phyloP scores from a whole-genome alignment of 1,139 yeast genomes.

The Hansenula sp. region DNA sequence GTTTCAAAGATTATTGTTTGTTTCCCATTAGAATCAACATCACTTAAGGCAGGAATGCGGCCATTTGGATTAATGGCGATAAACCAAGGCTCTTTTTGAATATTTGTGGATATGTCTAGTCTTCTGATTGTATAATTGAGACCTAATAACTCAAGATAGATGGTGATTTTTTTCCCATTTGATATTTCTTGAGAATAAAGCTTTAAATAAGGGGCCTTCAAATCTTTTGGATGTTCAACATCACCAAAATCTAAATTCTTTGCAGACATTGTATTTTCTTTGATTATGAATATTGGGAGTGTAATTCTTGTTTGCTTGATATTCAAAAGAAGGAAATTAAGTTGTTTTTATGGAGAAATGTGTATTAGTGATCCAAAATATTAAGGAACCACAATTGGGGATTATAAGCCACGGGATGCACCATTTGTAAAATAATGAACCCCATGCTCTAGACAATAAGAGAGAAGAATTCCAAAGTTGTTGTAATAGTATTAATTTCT shows the following conservation, averaged over 20 bases:
- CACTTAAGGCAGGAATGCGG: conserved; percentile 53
- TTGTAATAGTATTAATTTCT: no score
- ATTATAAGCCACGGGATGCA: no score
- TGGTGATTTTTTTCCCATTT: conserved; percentile 49
- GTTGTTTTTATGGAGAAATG: no score
- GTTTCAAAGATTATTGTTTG: conserved; percentile 44
- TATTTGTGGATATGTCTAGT: conserved; percentile 37
- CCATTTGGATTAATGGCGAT: conserved; percentile 56
- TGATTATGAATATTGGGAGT: no score
- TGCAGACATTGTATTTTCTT: conserved; percentile 9
- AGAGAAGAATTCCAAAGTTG: no score
- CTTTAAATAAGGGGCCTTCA: conserved; percentile 35
- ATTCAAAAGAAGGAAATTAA: no score
- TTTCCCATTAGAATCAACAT: conserved; percentile 38
- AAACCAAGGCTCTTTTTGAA: conserved; percentile 51
- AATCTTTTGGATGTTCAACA: conserved; percentile 23
- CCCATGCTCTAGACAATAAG: no score
- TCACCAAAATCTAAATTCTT: conserved; percentile 33
- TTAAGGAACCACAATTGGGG: no score
- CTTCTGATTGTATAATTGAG: conserved; percentile 41
- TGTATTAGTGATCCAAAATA: no score
- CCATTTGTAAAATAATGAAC: no score
- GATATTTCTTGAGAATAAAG: conserved; percentile 49
- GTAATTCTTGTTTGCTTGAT: no score
- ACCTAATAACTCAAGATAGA: conserved; percentile 43